These are phyloP conservation scores for Inonotus hispidus DNA, from an alignment of 1,284 basidiomycete species.

Conservation along the genomic window DNA sequence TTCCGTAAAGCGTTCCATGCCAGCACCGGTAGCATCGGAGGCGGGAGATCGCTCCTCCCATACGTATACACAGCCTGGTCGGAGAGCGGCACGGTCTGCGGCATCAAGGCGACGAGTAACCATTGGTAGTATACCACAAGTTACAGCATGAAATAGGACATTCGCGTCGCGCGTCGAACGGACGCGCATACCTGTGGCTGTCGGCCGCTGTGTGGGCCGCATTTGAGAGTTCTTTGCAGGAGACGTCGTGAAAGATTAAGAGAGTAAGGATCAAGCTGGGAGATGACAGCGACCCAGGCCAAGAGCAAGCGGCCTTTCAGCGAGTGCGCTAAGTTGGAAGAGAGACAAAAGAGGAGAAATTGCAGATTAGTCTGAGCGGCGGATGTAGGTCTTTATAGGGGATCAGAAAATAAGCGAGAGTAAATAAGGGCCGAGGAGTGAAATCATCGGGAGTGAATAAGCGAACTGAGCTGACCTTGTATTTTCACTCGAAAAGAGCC, in stretches of 20 bases:
- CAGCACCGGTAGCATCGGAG: constrained; percentile 35
- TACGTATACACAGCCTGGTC: constrained; percentile 40
- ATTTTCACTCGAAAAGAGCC: not conserved
- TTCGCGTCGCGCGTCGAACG: constrained; percentile 32
- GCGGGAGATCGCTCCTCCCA: constrained; percentile 37
- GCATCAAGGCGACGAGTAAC: constrained; percentile 39
- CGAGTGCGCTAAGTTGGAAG: not conserved
- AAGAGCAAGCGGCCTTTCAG: not conserved
- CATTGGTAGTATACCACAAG: constrained; percentile 30
- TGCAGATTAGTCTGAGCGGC: constrained; percentile 4
- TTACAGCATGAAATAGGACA: constrained; percentile 33
- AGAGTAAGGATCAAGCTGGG: not conserved
- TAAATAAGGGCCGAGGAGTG: constrained; percentile 14
- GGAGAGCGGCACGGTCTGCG: constrained; percentile 37
- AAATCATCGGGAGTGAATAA: not conserved
- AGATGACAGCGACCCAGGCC: not conserved
- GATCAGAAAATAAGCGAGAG: constrained; percentile 4
- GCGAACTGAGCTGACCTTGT: constrained; percentile 5
- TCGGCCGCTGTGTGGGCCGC: constrained; percentile 28
- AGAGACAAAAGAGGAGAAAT: constrained; percentile 9
- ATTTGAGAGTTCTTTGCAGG: constrained; percentile 11
- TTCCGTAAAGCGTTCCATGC: constrained; percentile 42
- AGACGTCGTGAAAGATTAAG: constrained; percentile 11
- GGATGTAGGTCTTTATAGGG: constrained; percentile 16
- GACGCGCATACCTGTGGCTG: constrained; percentile 27